Conservation (phyloP, 345 rosid genomes). For the Populus alba region DNA sequence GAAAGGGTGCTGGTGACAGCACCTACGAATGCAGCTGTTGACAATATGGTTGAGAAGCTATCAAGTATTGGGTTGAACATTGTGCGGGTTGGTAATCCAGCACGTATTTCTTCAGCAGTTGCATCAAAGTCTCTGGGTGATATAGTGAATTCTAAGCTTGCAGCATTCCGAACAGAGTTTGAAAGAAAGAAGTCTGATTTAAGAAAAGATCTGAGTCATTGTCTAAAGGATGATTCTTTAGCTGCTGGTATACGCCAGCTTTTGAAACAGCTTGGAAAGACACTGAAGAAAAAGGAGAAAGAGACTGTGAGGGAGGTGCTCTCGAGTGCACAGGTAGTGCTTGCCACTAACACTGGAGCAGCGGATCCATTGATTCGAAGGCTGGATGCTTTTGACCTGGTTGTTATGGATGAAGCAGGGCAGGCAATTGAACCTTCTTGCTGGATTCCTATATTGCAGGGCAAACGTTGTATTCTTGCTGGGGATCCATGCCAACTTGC, state of each 20-base stretch:
- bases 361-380: slow-evolving; percentile 85
- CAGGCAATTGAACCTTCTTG: slow-evolving; percentile 96
- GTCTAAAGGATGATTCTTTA: slow-evolving; percentile 85
- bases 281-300: slow-evolving; percentile 81
- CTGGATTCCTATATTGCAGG: slow-evolving; percentile 95
- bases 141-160: slow-evolving; percentile 74
- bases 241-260: slow-evolving; percentile 98
- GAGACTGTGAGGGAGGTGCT: slow-evolving; percentile 80
- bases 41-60: slow-evolving; percentile 94
- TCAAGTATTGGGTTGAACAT: slow-evolving; percentile 59
- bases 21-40: slow-evolving; percentile 95
- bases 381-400: slow-evolving; percentile 78
- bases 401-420: slow-evolving; percentile 93
- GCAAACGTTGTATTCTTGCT: slow-evolving; percentile 81
- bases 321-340: slow-evolving; percentile 82
- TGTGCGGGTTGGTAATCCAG: slow-evolving; percentile 95
- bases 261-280: slow-evolving; percentile 84
- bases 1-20: slow-evolving; percentile 95
- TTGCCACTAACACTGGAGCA: slow-evolving; percentile 90
- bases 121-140: slow-evolving; percentile 83
- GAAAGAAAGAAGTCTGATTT: slow-evolving; percentile 91
- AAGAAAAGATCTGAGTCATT: slow-evolving; percentile 71
- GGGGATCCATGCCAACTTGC: slow-evolving; percentile 97
- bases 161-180: slow-evolving; percentile 53
- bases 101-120: slow-evolving; percentile 79